These are phyloP conservation scores for Vigna unguiculata DNA, from an alignment of 306 rosid species.

Conservation along the genomic window DNA sequence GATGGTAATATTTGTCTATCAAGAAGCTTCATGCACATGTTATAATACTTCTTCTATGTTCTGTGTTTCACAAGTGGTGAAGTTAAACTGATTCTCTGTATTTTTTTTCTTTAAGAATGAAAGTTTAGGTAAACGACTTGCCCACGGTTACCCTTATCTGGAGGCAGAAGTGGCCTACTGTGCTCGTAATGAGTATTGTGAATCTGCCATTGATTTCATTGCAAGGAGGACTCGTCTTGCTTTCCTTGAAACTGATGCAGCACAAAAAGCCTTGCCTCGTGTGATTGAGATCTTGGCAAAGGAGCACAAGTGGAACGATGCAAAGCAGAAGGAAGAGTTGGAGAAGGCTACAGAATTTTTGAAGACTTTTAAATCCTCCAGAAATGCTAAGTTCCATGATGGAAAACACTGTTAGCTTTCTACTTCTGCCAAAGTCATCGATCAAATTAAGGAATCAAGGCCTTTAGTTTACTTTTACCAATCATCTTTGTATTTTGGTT, in stretches of 20 bases:
- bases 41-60: conserved; percentile 26
- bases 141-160: conserved; percentile 92
- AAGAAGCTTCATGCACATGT: conserved; percentile 15
- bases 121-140: conserved; percentile 88
- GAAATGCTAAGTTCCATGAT: conserved; percentile 88
- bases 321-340: conserved; percentile 79
- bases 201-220: conserved; percentile 93
- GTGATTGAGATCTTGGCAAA: conserved; percentile 80
- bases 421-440: conserved; percentile 20
- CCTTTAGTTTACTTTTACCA: conserved; percentile 6
- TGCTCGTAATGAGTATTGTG: conserved; percentile 95
- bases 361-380: conserved; percentile 87
- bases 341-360: conserved; percentile 70
- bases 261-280: conserved; percentile 84
- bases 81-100: conserved; percentile 4
- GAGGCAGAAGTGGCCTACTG: conserved; percentile 99
- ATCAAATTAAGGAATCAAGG: conserved; percentile 21
- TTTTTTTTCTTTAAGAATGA: conserved; percentile 64
- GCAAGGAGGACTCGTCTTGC: conserved; percentile 97
- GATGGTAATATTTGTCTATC: conserved; percentile 15
- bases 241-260: conserved; percentile 97
- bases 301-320: conserved; percentile 86
- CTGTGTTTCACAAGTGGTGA: conserved; percentile 2
- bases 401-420: conserved; percentile 75
- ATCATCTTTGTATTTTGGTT: conserved; percentile 2